Evolutionary conservation across 192 early-diverging fungal species (phyloP).

Genomic region (Coemansia sp.): DNA sequence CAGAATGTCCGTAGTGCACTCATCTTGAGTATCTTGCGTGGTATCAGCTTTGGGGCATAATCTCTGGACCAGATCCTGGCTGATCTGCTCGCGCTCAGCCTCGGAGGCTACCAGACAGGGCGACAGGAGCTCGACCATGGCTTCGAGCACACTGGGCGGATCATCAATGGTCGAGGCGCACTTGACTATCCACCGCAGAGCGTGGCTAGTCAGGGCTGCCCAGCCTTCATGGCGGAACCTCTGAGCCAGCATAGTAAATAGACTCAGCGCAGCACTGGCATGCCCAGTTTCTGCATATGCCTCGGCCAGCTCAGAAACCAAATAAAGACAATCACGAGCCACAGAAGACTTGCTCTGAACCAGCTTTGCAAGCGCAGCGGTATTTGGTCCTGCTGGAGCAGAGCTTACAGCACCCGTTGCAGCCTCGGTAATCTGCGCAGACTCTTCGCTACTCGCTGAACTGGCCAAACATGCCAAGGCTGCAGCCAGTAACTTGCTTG

Average conservation of each 20-base stretch:
- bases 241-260: slow-evolving; percentile 13
- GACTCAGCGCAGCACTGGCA: slow-evolving; percentile 3
- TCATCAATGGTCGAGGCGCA: slow-evolving; percentile 7
- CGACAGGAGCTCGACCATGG: slow-evolving; percentile 26
- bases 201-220: slow-evolving; percentile 18
- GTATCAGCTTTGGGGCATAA: no score
- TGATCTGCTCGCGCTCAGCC: not conserved
- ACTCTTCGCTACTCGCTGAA: not conserved
- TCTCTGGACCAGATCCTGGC: no score
- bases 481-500: not conserved
- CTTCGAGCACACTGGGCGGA: not conserved
- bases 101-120: slow-evolving; percentile 2
- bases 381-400: not conserved
- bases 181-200: slow-evolving; percentile 15
- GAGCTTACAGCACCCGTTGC: not conserved
- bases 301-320: no score
- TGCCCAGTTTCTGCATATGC: not conserved
- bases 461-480: no score
- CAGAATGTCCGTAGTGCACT: no score
- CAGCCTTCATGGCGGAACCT: slow-evolving; percentile 31
- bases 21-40: no score
- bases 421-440: not conserved
- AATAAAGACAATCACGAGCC: not conserved
- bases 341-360: not conserved
- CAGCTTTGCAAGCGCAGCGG: not conserved